Evolutionary conservation across 2,329 filamentous ascomycete species (phyloP).

Genomic region (Colletotrichum caudatum): DNA sequence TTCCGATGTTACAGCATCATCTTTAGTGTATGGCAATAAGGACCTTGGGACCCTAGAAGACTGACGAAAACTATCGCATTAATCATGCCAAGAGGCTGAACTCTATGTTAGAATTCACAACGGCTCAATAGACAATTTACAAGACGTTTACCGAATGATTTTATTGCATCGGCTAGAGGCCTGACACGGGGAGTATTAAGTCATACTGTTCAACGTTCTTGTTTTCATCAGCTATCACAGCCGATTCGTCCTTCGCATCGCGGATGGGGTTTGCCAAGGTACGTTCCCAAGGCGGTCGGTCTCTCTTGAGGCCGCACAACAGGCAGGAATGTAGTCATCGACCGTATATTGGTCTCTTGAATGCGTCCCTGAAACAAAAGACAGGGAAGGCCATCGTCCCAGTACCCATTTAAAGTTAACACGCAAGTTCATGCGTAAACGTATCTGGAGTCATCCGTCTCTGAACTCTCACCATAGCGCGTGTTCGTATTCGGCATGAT

Average conservation of each 20-base stretch:
- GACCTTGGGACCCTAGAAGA: not conserved
- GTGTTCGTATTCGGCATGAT: constrained; percentile 21
- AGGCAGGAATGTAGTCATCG: not conserved
- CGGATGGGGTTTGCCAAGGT: not conserved
- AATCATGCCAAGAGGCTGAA: not conserved
- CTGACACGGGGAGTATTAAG: not conserved
- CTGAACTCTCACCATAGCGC: too few species aligned
- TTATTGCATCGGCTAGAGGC: not conserved
- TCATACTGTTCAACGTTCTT: not conserved
- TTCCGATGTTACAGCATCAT: not conserved
- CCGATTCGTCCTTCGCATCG: constrained; percentile 12
- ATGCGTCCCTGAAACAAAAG: not conserved
- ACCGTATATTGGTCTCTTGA: not conserved
- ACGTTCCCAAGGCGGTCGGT: too few species aligned
- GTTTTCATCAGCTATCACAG: constrained; percentile 2
- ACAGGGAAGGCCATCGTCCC: not conserved
- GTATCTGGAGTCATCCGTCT: not conserved
- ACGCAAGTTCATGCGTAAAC: not conserved
- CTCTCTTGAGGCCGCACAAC: too few species aligned
- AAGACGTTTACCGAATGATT: not conserved
- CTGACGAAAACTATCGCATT: too few species aligned
- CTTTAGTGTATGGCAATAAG: not conserved
- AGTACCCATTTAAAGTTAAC: not conserved
- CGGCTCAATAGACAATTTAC: not conserved
- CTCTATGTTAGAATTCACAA: too few species aligned